Evolutionary conservation across 768 basidiomycete species (phyloP).

Genomic region (Suillus tomentosus): DNA sequence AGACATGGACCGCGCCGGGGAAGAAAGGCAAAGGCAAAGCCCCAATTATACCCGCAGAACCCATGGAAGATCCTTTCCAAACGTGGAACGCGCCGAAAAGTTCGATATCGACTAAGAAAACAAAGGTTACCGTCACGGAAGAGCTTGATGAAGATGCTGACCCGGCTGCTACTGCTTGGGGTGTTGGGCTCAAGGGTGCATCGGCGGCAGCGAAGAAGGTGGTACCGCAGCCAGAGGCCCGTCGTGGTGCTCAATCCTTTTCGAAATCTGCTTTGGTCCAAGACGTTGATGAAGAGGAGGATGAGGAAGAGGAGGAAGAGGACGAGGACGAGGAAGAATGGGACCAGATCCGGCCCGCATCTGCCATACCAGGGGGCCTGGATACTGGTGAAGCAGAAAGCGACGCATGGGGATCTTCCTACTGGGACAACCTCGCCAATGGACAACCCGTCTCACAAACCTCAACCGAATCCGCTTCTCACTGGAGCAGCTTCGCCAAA

Average conservation of each 20-base stretch:
- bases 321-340: slow-evolving; percentile 23
- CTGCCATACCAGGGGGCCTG: not conserved
- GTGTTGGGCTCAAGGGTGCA: slow-evolving; percentile 3
- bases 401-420: slow-evolving; percentile 12
- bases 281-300: slow-evolving; percentile 18
- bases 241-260: slow-evolving; percentile 12
- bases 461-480: slow-evolving; percentile 14
- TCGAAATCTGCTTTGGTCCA: slow-evolving; percentile 19
- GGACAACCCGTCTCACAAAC: slow-evolving; percentile 19
- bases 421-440: slow-evolving; percentile 33
- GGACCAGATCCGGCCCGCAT: slow-evolving; percentile 26
- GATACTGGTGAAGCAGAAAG: not conserved
- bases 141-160: slow-evolving; percentile 23
- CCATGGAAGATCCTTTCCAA: not conserved
- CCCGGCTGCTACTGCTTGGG: slow-evolving; percentile 18
- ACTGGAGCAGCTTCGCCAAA: slow-evolving; percentile 23
- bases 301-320: not conserved
- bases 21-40: slow-evolving; percentile 25
- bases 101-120: not conserved
- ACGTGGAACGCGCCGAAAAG: not conserved
- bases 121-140: slow-evolving; percentile 15
- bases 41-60: not conserved
- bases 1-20: slow-evolving; percentile 5
- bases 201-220: slow-evolving; percentile 17
- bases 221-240: slow-evolving; percentile 14